Evolutionary conservation across 1,139 yeast genomes (phyloP).

Genomic region (Chernovozyma aurita): DNA sequence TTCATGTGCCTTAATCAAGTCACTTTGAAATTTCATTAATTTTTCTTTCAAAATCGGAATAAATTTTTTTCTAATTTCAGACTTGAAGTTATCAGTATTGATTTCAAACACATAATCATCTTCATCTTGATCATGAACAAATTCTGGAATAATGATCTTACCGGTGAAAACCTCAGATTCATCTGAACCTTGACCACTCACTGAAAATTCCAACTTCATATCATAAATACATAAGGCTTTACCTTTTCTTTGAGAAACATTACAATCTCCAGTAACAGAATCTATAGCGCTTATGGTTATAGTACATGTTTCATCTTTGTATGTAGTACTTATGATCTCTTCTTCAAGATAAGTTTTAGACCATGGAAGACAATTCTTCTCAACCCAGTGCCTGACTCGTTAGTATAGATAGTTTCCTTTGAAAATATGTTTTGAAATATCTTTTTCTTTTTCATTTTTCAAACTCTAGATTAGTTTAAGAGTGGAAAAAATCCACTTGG

Average conservation of each 20-base stretch:
- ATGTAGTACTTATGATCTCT: conserved; percentile 34
- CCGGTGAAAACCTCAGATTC: conserved; percentile 22
- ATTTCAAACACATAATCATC: conserved; percentile 57
- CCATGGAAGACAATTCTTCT: conserved; percentile 77
- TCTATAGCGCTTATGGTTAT: conserved; percentile 36
- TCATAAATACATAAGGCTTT: conserved; percentile 73
- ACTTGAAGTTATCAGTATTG: conserved; percentile 31
- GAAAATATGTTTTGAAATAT: too few relatives aligned
- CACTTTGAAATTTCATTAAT: conserved; percentile 56
- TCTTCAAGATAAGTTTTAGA: conserved; percentile 53
- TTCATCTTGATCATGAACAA: conserved; percentile 69
- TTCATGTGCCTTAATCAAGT: conserved; percentile 57
- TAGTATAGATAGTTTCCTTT: not conserved
- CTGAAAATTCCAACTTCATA: conserved; percentile 47
- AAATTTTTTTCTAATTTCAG: conserved; percentile 40
- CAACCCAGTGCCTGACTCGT: conserved; percentile 69
- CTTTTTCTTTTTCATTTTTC: not conserved
- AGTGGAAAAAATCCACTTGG: too few relatives aligned
- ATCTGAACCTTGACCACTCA: conserved; percentile 30
- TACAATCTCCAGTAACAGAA: conserved; percentile 66
- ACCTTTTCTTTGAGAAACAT: conserved; percentile 78
- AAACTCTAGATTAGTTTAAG: too few relatives aligned
- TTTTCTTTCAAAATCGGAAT: conserved; percentile 47
- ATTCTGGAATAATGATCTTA: conserved; percentile 53
- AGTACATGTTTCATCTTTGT: conserved; percentile 29